Evolutionary conservation across 83 land plant species (phyloP), one percentile per base, ranked within the genome.

Genomic region (Picea engelmannii): DNA sequence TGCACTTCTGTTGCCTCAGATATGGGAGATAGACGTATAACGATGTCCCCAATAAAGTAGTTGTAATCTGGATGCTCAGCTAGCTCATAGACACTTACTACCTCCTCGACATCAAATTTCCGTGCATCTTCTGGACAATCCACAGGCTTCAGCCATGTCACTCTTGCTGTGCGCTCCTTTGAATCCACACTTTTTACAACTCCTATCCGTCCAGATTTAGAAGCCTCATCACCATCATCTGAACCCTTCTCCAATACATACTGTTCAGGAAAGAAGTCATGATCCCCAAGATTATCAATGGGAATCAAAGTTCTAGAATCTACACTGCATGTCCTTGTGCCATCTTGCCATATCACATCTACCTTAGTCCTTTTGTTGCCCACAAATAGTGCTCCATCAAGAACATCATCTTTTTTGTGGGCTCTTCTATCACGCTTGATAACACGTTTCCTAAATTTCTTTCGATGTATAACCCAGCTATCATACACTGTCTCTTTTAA

Each of bases 331-430:
- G 88, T 88, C 20, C 78, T 85, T 35, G 81, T 89, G n/a, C 98
- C 98, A 88, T 95, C 96, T 81, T 97, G 98, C 97, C 99, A 96
- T 42, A 84, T 81, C 61, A 96, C 93, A 93, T 96, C 97, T 82
- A 96, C 95, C 75, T 62, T 86, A 15, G 99, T 96, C 76, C 58
- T 85, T 1, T 88, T 91, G 78, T 89, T 91, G 16, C 88, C 86
- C 82, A 96, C 91, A 17, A 87, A 61, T 61, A 93, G 83, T 13
- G 99, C 94, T 78, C 81, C 85, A 83, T 94, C 94, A 83, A 83
- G 88, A 68, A 40, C 76, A 66, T 94, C 95, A 31, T 86, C 94
- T 78, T 86, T 96, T 80, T 86, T 95, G 17, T 84, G 79, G 35
- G 74, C 47, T 55, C 83, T 92, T 82, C 87, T 94, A 35, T 94